Base-by-base conservation (phyloP, 148 eudicot species). In the Tetragonia tetragonoides region DNA sequence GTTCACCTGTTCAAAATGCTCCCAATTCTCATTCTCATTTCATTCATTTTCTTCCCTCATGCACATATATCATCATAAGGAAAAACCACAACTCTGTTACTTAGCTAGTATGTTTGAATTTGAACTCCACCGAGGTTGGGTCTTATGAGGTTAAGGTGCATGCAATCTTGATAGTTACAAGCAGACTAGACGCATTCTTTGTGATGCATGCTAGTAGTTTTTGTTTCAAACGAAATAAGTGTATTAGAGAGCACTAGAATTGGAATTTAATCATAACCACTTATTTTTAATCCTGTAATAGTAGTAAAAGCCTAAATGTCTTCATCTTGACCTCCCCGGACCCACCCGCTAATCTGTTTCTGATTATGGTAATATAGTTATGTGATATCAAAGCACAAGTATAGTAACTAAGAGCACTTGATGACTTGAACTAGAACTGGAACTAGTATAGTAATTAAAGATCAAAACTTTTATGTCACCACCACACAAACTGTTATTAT, bases 1-100 rank as follows among this genome's bases (percentile, higher is more conserved):
- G 84, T 91, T 91, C 69, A 93, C 99, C 97, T 92, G 83, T 41
- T 76, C 53, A 46, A 3, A 65, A 18, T 28, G 34, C 1, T 0
- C 4, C 28, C 74, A 47, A n/a, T 66, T 38, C 20, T 10, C 53
- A 51, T 3, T 42, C 38, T 24, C 54, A 28, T 15, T 66, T 71
- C 70, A 76, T 62, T 72, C 34, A 46, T 68, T 34, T 44, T 57
- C n/a, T 59, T 28, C 40, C 20, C 60, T 40, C 54, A 37, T 10
- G 37, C 64, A 61, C 7, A 4, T 18, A 2, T 37, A 1, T 34
- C 47, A 75, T 21, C 77, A 23, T 21, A 15, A 40, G 40, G n/a
- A 74, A 11, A 24, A 56, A 49, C 49, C 10, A 10, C 53, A 6
- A 0, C 10, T 14, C 12, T 49, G 11, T 9, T 10, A 49, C 34